Evolutionary conservation across 495 filamentous ascomycete genomes (phyloP), one percentile per base, ranked within the genome.

Genomic region (Aspergillus wentii): DNA sequence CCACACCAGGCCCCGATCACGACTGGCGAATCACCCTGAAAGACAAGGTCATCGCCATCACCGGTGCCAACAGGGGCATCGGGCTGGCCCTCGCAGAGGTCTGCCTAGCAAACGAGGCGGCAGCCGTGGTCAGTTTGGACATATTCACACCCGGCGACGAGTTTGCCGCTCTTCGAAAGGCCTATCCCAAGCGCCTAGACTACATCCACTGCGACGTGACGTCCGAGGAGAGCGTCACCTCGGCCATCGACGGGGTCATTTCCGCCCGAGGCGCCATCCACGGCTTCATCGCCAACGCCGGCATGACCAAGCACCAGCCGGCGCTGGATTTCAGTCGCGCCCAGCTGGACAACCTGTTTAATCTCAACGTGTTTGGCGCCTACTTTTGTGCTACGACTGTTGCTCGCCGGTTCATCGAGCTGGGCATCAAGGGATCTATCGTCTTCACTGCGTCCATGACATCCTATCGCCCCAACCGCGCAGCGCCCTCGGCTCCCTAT

Each of bases 291-390:
- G 57, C 57, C 43, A 65, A 64, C 36, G 62, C 67, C 3, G 67
- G 67, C 16, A 64, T 66, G 58, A 69, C 67, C 23, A 69, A 69
- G 40, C 67, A 68, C 30, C 65, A 68, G 33, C 65, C 63, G 5
- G 65, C 67, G 6, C 47, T 69, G 8, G 44, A 68, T 18, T 69
- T 71, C 41, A 53, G 49, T 2, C 53, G 59, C 3, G 43, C 51
- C 8, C 43, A 71, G 32, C 34, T 69, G 16, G 57, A 71, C 34
- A 55, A 62, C 34, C 37, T 69, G 16, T 69, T 66, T 40, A 55
- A 59, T 9, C 54, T 71, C n/a, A 69, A 69, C 43, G 67, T 62
- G n/a, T 46, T 46, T 21, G 48, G 48, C 13, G 42, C 48, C 14
- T 51, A 42, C 15, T 53, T 49, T 26, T 51, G 52, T 14, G 56